Evolutionary conservation across 1,284 basidiomycete species (phyloP), one percentile per base, ranked within the genome.

Genomic region (Dichomitus squalens): DNA sequence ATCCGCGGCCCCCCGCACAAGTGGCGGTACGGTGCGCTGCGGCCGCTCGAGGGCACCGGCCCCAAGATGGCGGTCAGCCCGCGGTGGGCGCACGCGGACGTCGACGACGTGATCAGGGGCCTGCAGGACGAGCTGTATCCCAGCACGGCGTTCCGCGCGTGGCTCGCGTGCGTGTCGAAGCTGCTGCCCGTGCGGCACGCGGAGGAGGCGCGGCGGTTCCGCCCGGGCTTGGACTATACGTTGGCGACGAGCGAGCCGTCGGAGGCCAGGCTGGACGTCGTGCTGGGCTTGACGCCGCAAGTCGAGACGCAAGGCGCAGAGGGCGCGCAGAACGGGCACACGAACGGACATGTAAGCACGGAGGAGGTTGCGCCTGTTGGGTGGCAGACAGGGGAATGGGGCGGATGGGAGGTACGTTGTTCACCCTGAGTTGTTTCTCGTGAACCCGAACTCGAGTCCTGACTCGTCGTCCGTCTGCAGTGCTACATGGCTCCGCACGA

Each of bases 401-500:
- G 95, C 54, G 95, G 95, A 21, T 97, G 95, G 95, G 95, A 97
- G 82, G 90, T 90, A 60, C 49, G 80, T 72, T 35, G 18, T 27
- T 8, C 8, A 14, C 40, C 55, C 29, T 35, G 16, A 12, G 44
- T 23, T 29, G 23, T 27, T 11, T 55, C 51, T 44, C 50, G 58
- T 52, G 57, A 21, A n/a, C 4, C 23, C 51, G 62, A n/a, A 51
- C 39, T n/a, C 7, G 14, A 20, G 34, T 36, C 33, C 7, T 55
- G 46, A 29, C 7, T 40, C 33, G 20, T 20, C 53, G 46, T 23
- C 35, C 20, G 18, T 46, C 7, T 50, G 55, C 59, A 92, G 87
- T 96, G 94, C 72, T 98, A 97, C 73, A 93, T 97, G 86, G 90
- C 95, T 2, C 90, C 93, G 31, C 93, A 95, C 60, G 90, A 95